Conservation (phyloP, 2,329 filamentous ascomycete species). For the Neofusicoccum kwambonambiense region DNA sequence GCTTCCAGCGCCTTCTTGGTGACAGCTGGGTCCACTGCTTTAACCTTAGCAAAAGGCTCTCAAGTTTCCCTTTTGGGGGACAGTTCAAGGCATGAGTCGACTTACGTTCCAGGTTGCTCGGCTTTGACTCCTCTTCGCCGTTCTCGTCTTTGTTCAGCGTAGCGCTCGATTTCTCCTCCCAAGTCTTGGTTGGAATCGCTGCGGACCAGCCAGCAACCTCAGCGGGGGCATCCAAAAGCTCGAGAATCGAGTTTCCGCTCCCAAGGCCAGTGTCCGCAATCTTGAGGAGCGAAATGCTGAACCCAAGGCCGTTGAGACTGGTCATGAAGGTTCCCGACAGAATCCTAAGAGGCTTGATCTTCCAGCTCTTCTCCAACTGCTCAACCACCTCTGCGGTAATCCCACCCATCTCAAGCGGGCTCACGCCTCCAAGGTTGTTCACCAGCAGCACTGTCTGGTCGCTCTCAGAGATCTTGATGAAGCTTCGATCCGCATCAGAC, state of each 20-base stretch:
- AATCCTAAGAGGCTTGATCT: constrained; percentile 61
- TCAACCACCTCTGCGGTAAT: constrained; percentile 66
- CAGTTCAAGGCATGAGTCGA: constrained; percentile 3
- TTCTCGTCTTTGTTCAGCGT: constrained; percentile 43
- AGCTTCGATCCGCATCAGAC: constrained; percentile 67
- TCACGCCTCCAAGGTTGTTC: constrained; percentile 75
- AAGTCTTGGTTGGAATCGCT: constrained; percentile 58
- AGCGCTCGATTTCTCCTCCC: constrained; percentile 50
- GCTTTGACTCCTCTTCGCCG: constrained; percentile 44
- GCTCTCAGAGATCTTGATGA: constrained; percentile 59
- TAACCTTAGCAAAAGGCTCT: not conserved
- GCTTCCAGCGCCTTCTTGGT: constrained; percentile 54
- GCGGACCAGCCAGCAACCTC: constrained; percentile 68
- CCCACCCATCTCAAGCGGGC: constrained; percentile 68
- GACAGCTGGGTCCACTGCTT: constrained; percentile 50
- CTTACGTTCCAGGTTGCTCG: constrained; percentile 55
- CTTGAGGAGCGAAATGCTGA: constrained; percentile 67
- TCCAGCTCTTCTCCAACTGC: constrained; percentile 58
- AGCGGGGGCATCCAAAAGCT: constrained; percentile 66
- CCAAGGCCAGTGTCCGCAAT: constrained; percentile 60
- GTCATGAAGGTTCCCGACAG: constrained; percentile 70
- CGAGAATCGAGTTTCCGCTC: constrained; percentile 60
- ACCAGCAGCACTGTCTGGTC: constrained; percentile 67
- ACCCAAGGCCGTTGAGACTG: constrained; percentile 68
- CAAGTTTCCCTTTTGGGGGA: not conserved